Evolutionary conservation across 2,329 filamentous ascomycete genomes (phyloP).

Genomic region (Scytalidium sp.): DNA sequence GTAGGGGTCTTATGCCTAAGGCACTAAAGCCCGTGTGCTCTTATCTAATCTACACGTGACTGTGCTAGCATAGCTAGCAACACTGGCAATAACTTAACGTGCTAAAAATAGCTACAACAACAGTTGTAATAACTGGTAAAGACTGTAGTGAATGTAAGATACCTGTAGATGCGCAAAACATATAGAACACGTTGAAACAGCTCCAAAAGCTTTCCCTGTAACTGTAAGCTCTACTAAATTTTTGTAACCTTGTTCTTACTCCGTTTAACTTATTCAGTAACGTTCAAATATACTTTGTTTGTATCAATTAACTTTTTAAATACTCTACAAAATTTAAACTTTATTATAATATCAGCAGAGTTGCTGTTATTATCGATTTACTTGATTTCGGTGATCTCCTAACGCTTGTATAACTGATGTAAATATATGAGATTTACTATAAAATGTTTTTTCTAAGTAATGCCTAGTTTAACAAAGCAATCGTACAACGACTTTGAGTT

Average conservation of each 20-base stretch:
- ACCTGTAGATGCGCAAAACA: no score
- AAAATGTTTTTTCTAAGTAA: slow-evolving; percentile 4
- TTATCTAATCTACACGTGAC: no score
- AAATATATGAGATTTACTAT: slow-evolving; percentile 4
- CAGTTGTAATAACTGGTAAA: no score
- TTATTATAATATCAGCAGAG: slow-evolving; percentile 6
- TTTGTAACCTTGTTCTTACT: neutral
- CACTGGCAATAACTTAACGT: no score
- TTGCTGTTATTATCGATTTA: slow-evolving; percentile 4
- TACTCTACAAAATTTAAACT: neutral
- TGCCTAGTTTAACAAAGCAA: slow-evolving; percentile 8
- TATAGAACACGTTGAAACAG: no score
- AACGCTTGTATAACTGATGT: slow-evolving; percentile 1
- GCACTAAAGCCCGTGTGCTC: no score
- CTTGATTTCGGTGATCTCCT: slow-evolving; percentile 4
- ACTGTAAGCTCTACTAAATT: no score
- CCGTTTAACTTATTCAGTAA: slow-evolving; percentile 2
- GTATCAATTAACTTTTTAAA: slow-evolving; percentile 6
- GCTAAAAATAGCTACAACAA: no score
- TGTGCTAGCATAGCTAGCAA: no score
- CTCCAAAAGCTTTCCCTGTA: no score
- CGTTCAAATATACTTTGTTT: slow-evolving; percentile 1
- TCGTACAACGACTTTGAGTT: slow-evolving; percentile 2
- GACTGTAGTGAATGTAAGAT: no score
- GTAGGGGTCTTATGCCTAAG: no score